phyloP scores from a whole-genome alignment of 2,329 filamentous ascomycete species.

The Phialemonium atrogriseum region DNA sequence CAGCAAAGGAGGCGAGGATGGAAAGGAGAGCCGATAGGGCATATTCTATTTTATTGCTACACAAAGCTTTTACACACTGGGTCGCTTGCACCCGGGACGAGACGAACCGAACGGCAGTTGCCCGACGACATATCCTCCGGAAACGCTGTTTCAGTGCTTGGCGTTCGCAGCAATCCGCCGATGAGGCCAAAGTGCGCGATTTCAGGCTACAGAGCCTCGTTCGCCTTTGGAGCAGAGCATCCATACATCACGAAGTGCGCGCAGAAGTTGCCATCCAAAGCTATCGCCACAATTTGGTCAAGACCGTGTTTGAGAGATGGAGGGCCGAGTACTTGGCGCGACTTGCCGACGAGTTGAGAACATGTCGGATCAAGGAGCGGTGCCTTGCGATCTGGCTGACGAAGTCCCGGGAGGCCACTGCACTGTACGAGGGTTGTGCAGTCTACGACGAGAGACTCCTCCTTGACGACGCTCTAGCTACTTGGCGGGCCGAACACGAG shows the following conservation, averaged over 20 bases:
- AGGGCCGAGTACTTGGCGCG: constrained; percentile 16
- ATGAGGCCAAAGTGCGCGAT: constrained; percentile 41
- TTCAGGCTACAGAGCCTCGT: constrained; percentile 18
- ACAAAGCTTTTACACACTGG: constrained; percentile 63
- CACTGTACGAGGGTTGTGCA: constrained; percentile 8
- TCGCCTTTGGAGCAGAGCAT: constrained; percentile 17
- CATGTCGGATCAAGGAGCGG: constrained; percentile 5
- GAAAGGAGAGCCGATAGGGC: constrained; percentile 54
- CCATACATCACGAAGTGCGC: constrained; percentile 13
- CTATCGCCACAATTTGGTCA: constrained; percentile 19
- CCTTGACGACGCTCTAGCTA: constrained; percentile 13
- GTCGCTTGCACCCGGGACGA: constrained; percentile 55
- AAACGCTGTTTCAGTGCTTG: constrained; percentile 62
- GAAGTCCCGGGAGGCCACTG: constrained; percentile 5
- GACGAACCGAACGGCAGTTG: constrained; percentile 56
- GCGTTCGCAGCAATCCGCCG: constrained; percentile 55
- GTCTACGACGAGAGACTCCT: constrained; percentile 11
- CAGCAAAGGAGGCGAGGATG: constrained; percentile 30
- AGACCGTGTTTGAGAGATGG: constrained; percentile 22
- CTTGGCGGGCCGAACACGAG: constrained; percentile 15
- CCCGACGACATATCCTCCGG: constrained; percentile 62
- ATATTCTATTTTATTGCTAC: constrained; percentile 56
- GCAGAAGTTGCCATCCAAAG: constrained; percentile 17
- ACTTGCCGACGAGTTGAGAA: constrained; percentile 13
- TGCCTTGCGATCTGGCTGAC: constrained; percentile 14